Base-by-base conservation (phyloP, 2,329 filamentous ascomycete species). In the Trichoderma polysporum region DNA sequence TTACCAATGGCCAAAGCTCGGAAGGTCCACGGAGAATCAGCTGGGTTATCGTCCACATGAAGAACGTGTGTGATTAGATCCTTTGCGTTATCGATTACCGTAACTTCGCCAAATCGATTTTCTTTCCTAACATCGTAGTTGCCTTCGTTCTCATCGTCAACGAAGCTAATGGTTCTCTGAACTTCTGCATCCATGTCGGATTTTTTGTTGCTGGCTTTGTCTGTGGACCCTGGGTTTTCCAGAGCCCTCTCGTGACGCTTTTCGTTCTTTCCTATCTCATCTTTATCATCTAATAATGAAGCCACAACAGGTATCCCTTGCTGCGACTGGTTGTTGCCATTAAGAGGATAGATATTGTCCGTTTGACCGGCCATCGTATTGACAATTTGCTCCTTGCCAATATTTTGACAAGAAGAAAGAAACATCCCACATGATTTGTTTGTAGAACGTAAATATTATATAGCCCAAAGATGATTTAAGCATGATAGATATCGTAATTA, bases 61-160 rank as follows among this genome's bases (percentile, higher is more conserved):
- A 74, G 71, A 7, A 73, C 71, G 56, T 74, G 63, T 1, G 72
- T 74, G 19, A 74, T 68, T 13, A 73, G 61, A 33, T 73, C 71
- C 2, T 72, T 63, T 41, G 67, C 67, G 37, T 57, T 68, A 12
- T 68, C 56, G 15, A 68, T 50, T 17, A 68, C 63, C 8, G 50
- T 53, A 15, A 53, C 50, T 25, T 53, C 50, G 17, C 50, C 50
- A 12, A 12, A 53, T n/a, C 27, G 50, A 9, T 53, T 31, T 31
- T 53, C 50, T 15, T 53, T 53, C 17, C 50, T 53, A 13, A 53
- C 50, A 53, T 53, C 50, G 50, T 53, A 53, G 27, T 29, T 13
- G 50, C 27, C 50, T 6, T 19, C 29, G 3, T 29, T 29, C 7
- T 53, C 50, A 19, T 53, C 27, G 1, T 53, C 50, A 15, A 29